Conservation (phyloP, 371 early-diverging fungal species). For the Saksenaea vasiformis region DNA sequence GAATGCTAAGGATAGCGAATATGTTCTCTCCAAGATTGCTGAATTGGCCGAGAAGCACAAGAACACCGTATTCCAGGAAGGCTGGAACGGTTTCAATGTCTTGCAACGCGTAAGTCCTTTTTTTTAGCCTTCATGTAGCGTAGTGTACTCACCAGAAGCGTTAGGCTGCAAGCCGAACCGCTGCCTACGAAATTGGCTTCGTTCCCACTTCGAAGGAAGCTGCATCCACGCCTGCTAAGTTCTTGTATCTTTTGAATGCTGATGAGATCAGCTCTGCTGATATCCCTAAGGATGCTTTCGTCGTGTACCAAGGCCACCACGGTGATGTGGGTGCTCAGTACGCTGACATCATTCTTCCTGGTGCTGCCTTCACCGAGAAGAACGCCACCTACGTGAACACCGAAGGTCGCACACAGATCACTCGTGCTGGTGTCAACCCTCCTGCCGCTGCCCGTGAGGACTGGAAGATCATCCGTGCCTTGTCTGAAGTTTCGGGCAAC, state of each 20-base stretch:
- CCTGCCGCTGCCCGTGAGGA: conserved; percentile 95
- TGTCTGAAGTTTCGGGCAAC: conserved; percentile 88
- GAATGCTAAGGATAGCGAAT: conserved; percentile 69
- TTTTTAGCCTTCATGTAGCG: not conserved
- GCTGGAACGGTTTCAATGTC: conserved; percentile 90
- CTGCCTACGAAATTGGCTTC: conserved; percentile 92
- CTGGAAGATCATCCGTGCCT: conserved; percentile 97
- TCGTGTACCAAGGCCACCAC: conserved; percentile 98
- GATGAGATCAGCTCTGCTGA: conserved; percentile 79
- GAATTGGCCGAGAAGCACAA: conserved; percentile 70
- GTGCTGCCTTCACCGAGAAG: conserved; percentile 98
- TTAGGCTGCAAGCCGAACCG: conserved; percentile 84
- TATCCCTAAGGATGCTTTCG: conserved; percentile 91
- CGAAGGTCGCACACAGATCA: conserved; percentile 92
- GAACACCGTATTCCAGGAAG: conserved; percentile 70
- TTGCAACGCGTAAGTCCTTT: conserved; percentile 75
- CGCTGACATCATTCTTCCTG: conserved; percentile 96
- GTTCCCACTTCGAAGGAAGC: conserved; percentile 57
- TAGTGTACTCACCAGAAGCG: not conserved
- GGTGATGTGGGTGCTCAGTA: conserved; percentile 95
- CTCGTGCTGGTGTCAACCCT: conserved; percentile 90
- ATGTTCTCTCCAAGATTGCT: conserved; percentile 70
- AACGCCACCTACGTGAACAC: conserved; percentile 93
- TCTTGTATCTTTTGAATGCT: conserved; percentile 92
- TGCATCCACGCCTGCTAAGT: conserved; percentile 55